These are phyloP conservation scores for Fusarium sp. DNA, from an alignment of 2,329 filamentous ascomycete genomes.

Conservation along the genomic window DNA sequence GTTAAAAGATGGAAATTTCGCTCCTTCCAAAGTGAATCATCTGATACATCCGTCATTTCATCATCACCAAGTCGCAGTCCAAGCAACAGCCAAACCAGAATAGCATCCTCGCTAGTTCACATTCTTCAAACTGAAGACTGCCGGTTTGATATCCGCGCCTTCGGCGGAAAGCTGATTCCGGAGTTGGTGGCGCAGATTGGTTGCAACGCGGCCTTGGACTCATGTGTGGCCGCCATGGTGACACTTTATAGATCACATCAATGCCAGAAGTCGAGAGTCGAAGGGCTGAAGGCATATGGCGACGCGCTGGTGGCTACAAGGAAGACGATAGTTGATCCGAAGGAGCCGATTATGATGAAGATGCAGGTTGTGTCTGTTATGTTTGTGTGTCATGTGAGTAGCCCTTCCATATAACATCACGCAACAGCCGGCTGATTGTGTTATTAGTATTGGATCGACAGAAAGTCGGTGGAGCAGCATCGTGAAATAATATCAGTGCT, in stretches of 20 bases:
- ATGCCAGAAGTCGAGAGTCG: constrained; percentile 3
- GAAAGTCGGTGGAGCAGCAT: constrained; percentile 18
- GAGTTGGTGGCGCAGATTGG: constrained; percentile 35
- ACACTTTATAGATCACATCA: constrained; percentile 23
- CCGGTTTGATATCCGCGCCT: constrained; percentile 35
- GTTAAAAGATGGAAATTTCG: constrained; percentile 38
- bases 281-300: constrained; percentile 31
- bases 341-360: constrained; percentile 18
- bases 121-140: constrained; percentile 36
- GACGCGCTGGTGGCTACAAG: constrained; percentile 23
- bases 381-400: constrained; percentile 36
- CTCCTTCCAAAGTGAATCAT: background rate
- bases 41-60: background rate
- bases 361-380: constrained; percentile 33
- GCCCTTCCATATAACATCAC: fast-evolving
- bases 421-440: fast-evolving
- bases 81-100: constrained; percentile 22
- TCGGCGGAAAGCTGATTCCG: constrained; percentile 30
- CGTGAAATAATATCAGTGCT: constrained; percentile 28
- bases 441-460: constrained; percentile 32
- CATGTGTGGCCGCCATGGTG: constrained; percentile 33
- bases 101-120: constrained; percentile 29
- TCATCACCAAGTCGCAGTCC: constrained; percentile 6
- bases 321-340: constrained; percentile 5
- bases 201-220: constrained; percentile 23